Conservation (phyloP, 108 stramenopile genomes). For the Cylindrotheca closterium region DNA sequence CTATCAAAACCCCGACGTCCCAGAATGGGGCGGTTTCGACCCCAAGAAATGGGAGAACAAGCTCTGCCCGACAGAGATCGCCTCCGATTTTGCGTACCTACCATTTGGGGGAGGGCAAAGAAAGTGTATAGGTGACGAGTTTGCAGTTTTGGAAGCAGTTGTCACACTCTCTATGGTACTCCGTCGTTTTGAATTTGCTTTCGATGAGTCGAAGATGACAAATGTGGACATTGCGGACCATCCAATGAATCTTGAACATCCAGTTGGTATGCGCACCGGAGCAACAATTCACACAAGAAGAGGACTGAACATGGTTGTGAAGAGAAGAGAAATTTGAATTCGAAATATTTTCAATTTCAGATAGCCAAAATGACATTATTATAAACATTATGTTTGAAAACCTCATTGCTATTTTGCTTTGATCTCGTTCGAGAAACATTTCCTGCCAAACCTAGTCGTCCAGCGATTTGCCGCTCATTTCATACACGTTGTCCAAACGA, state of each 20-base stretch:
- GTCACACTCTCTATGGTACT: slow-evolving; percentile 91
- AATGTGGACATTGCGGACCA: slow-evolving; percentile 40
- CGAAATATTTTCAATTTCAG: no score
- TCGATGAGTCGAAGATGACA: slow-evolving; percentile 50
- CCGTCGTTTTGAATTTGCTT: slow-evolving; percentile 92
- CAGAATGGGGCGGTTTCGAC: slow-evolving; percentile 92
- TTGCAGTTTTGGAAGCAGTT: slow-evolving; percentile 92
- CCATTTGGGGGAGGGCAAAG: slow-evolving; percentile 93
- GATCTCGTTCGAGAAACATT: neutral
- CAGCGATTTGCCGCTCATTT: slow-evolving; percentile 45
- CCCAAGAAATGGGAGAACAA: slow-evolving; percentile 79
- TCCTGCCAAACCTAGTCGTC: slow-evolving; percentile 22
- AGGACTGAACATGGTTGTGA: slow-evolving; percentile 86
- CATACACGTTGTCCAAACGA: slow-evolving; percentile 48
- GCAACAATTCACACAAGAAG: slow-evolving; percentile 96
- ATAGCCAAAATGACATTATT: no score
- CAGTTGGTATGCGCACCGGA: slow-evolving; percentile 94
- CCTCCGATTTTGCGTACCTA: slow-evolving; percentile 88
- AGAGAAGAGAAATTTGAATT: slow-evolving; percentile 38
- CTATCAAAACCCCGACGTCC: slow-evolving; percentile 82
- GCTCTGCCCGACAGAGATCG: slow-evolving; percentile 92
- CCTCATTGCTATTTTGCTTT: neutral
- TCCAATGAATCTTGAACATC: slow-evolving; percentile 75
- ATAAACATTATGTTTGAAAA: no score
- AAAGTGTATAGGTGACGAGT: slow-evolving; percentile 97